Conservation (phyloP, 768 basidiomycete genomes). For the Leccinum olivaceopallidum region DNA sequence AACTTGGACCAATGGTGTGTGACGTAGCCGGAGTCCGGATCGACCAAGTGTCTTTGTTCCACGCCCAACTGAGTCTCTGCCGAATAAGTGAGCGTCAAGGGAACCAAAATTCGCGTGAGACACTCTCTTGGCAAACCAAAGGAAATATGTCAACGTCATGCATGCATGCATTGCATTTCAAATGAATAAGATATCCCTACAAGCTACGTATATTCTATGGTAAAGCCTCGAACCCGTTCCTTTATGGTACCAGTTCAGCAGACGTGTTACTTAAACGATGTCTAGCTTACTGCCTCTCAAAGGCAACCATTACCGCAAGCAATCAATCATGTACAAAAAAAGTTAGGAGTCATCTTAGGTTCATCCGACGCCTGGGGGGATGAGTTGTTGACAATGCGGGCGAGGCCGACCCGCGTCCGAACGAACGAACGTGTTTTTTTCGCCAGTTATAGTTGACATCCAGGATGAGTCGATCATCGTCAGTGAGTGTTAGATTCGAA, state of each 20-base stretch:
- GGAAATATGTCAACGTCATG: not conserved
- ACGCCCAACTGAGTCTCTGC: too few relatives aligned
- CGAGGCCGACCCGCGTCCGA: slow-evolving; percentile 10
- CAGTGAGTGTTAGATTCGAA: slow-evolving; percentile 10
- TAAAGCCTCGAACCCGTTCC: not conserved
- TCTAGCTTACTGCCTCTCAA: slow-evolving; percentile 14
- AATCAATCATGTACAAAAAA: not conserved
- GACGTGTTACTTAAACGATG: not conserved
- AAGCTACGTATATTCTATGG: not conserved
- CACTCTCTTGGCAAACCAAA: too few relatives aligned
- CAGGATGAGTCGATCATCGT: slow-evolving; percentile 27
- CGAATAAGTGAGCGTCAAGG: too few relatives aligned
- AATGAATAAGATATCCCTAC: not conserved
- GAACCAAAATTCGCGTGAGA: too few relatives aligned
- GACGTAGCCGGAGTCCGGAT: too few relatives aligned
- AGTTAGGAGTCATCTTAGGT: not conserved
- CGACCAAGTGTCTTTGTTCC: too few relatives aligned
- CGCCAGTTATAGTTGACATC: slow-evolving; percentile 4
- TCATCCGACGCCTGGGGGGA: slow-evolving; percentile 21
- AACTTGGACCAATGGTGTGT: too few relatives aligned
- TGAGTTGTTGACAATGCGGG: not conserved
- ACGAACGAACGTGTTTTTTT: slow-evolving; percentile 1
- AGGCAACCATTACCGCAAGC: slow-evolving; percentile 5
- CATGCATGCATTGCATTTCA: slow-evolving; percentile 7
- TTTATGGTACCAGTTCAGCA: not conserved